phyloP scores from a whole-genome alignment of 441 rosid genomes.

The Adansonia gregorii region DNA sequence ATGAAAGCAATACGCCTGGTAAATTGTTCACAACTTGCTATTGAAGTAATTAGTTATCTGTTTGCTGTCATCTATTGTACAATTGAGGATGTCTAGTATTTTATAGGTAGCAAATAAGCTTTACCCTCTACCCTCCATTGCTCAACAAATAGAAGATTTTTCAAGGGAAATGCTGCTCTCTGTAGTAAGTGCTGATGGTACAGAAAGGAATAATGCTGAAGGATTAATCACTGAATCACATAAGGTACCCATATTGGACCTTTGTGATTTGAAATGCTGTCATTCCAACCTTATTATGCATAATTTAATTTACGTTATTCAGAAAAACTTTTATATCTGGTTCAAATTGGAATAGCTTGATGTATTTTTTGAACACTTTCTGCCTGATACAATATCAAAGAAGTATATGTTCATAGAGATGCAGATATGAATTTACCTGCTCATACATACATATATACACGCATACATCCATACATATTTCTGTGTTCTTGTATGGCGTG shows the following conservation, averaged over 20 bases:
- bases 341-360: slow-evolving; percentile 17
- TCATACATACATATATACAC: neutral
- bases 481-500: neutral
- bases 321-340: slow-evolving; percentile 1
- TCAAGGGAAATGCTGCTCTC: slow-evolving; percentile 74
- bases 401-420: slow-evolving; percentile 14
- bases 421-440: neutral
- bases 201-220: slow-evolving; percentile 54
- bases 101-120: slow-evolving; percentile 96
- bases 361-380: slow-evolving; percentile 1
- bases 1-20: slow-evolving; percentile 99
- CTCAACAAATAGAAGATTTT: slow-evolving; percentile 90
- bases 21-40: slow-evolving; percentile 35
- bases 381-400: neutral
- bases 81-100: slow-evolving; percentile 35
- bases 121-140: slow-evolving; percentile 72
- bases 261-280: slow-evolving; percentile 20
- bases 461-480: neutral
- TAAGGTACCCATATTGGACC: slow-evolving; percentile 55
- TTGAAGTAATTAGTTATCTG: slow-evolving; percentile 28
- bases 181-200: slow-evolving; percentile 46
- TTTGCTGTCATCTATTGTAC: slow-evolving; percentile 29
- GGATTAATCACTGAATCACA: slow-evolving; percentile 46
- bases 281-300: slow-evolving; percentile 3
- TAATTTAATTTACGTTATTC: neutral